Percentiles rank a stretch among this genome's conserved stretches.
Conservation (phyloP, 345 rosid species). For the Salix purpurea region DNA sequence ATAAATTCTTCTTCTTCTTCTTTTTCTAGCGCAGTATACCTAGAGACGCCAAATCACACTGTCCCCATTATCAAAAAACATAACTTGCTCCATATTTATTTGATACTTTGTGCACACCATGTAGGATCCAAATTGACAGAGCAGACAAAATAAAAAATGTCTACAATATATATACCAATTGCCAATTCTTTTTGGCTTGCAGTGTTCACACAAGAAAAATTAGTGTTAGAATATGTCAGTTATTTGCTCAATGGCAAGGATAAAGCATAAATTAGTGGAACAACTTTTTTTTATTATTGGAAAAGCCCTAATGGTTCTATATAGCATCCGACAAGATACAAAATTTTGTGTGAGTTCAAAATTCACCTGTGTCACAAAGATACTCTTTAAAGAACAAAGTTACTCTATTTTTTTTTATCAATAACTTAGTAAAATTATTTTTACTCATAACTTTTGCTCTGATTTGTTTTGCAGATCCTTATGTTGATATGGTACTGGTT, state of each 20-base stretch:
- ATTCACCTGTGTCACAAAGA: not conserved
- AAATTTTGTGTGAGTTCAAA: not conserved
- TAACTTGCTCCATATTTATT: too few relatives aligned
- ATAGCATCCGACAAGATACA: not conserved
- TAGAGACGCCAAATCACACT: too few relatives aligned
- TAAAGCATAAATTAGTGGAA: not conserved
- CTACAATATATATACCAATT: too few relatives aligned
- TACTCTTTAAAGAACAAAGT: not conserved
- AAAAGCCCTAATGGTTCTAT: not conserved
- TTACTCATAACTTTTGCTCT: constrained; percentile 6
- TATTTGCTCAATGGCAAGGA: not conserved
- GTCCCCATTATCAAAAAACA: too few relatives aligned
- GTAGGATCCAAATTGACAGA: too few relatives aligned
- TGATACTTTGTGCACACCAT: too few relatives aligned
- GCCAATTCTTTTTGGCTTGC: not conserved
- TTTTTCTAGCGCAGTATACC: too few relatives aligned
- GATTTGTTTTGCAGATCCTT: constrained; percentile 46
- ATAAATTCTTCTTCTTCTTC: too few relatives aligned
- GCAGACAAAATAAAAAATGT: too few relatives aligned
- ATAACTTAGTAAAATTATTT: not conserved
- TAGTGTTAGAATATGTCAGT: not conserved
- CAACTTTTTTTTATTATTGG: too few relatives aligned
- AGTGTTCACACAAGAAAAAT: not conserved
- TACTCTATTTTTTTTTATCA: not conserved
- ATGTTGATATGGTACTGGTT: constrained; percentile 60